Base-by-base conservation (phyloP, 768 basidiomycete species). In the Suillus subaureus region DNA sequence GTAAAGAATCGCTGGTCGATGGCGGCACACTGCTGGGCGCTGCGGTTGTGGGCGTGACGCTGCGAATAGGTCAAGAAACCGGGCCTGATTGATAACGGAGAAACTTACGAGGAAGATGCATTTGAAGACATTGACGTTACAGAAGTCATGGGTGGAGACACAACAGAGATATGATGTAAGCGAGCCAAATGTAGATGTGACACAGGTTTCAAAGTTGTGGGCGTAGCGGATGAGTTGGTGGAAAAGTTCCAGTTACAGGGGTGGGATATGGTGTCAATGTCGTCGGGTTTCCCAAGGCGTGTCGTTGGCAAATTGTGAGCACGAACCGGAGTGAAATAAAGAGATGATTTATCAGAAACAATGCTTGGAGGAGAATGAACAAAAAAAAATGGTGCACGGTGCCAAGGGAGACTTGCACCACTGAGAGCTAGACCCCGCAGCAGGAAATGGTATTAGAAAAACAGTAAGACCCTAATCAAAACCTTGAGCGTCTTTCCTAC, bases 21-120 rank as follows among this genome's bases (percentile, higher is more conserved):
- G 63, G 61, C 33, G 39, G 42, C 45, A 52, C 63, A 63, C 71
- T 66, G 71, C 43, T 64, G 45, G 72, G 62, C 33, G 21, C 45
- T 21, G 70, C 16, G 65, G 72, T 70, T 26, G 64, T 61, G 52
- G 62, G 63, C 49, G 51, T 56, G 60, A 52, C 62, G 58, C 72
- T 66, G 71, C 37, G 54, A 61, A 68, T 42, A 69, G 56, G 65
- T 77, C 64, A 68, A 42, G 16, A 26, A 16, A 23, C 31, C 21
- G 40, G 3, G 26, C 63, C 66, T 47, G 61, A 28, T 68, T 37
- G 23, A 33, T 57, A 58, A 49, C 26, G 35, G 40, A 31, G 47
- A 40, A 35, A 62, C 77, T 73, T 64, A 78, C 76, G 64, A 66
- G 54, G 69, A 61, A 31, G 63, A 62, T 47, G 71, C 61, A 35